A percentile compares a stretch with the other conserved stretches of the same genome.
phyloP scores from a whole-genome alignment of 192 early-diverging fungal genomes.

The Coemansia sp. region DNA sequence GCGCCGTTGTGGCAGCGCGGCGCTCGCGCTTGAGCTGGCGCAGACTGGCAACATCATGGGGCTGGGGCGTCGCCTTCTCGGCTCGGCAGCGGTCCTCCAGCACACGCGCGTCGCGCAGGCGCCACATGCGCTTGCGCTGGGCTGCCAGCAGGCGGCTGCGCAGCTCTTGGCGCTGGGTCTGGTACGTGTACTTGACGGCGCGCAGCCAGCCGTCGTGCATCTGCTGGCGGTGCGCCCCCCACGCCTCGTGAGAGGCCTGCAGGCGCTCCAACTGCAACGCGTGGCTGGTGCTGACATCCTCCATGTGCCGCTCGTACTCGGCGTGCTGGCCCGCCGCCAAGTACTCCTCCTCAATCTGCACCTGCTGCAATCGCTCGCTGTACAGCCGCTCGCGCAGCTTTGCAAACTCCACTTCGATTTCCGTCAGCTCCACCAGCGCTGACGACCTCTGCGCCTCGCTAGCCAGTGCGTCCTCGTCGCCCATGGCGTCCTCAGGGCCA shows the following conservation, averaged over 20 bases:
- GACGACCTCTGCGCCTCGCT: slow-evolving; percentile 38
- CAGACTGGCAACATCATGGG: neutral
- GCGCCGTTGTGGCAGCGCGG: slow-evolving; percentile 16
- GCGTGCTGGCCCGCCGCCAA: slow-evolving; percentile 35
- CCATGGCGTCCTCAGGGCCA: neutral
- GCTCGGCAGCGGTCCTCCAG: slow-evolving; percentile 25
- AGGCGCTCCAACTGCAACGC: slow-evolving; percentile 25
- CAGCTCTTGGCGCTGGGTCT: slow-evolving; percentile 47
- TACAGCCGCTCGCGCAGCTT: slow-evolving; percentile 49
- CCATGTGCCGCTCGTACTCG: slow-evolving; percentile 36
- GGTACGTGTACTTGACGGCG: slow-evolving; percentile 40
- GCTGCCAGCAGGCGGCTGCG: slow-evolving; percentile 25
- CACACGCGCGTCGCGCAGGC: slow-evolving; percentile 32
- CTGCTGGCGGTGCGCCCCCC: slow-evolving; percentile 32
- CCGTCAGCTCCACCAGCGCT: slow-evolving; percentile 37
- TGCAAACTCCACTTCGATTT: slow-evolving; percentile 51
- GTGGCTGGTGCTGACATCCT: slow-evolving; percentile 15
- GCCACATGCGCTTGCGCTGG: slow-evolving; percentile 37
- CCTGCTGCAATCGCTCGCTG: slow-evolving; percentile 39
- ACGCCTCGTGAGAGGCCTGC: slow-evolving; percentile 25
- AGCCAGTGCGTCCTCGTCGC: slow-evolving; percentile 6
- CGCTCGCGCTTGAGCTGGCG: slow-evolving; percentile 22
- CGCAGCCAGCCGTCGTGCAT: slow-evolving; percentile 28
- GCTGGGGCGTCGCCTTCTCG: slow-evolving; percentile 15
- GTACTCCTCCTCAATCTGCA: slow-evolving; percentile 43